Percentiles rank a stretch among this genome's conserved stretches.
These are phyloP conservation scores for Zygoascus sp. DNA, from an alignment of 1,139 yeast species.

Conservation along the genomic window DNA sequence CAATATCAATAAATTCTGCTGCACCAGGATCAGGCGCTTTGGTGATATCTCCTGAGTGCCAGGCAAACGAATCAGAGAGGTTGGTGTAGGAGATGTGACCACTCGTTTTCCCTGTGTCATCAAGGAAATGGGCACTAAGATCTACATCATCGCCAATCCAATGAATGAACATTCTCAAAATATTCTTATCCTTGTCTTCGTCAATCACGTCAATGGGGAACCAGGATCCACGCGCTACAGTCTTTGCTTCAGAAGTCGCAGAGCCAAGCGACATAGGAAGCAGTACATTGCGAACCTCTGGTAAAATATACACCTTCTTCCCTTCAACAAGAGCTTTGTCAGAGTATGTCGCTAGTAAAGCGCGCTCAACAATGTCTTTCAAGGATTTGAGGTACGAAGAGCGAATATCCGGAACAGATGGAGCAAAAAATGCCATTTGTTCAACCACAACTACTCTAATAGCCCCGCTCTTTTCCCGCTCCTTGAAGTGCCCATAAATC, in stretches of 20 bases:
- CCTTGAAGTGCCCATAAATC: slow-evolving; percentile 14
- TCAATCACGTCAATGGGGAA: slow-evolving; percentile 10
- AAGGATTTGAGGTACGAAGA: neutral
- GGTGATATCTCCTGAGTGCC: slow-evolving; percentile 14
- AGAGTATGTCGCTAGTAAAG: neutral
- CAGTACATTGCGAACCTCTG: slow-evolving; percentile 9
- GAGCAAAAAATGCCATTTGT: neutral
- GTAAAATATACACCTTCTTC: slow-evolving; percentile 9
- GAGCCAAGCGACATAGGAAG: slow-evolving; percentile 13
- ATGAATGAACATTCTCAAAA: slow-evolving; percentile 14
- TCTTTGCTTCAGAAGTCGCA: neutral
- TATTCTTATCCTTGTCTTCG: slow-evolving; percentile 10
- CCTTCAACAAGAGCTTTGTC: slow-evolving; percentile 1
- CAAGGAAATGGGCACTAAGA: slow-evolving; percentile 11
- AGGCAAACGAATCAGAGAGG: slow-evolving; percentile 2
- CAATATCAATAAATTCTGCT: slow-evolving; percentile 14
- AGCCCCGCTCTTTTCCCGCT: neutral
- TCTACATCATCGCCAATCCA: slow-evolving; percentile 15
- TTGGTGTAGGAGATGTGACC: slow-evolving; percentile 1
- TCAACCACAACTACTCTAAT: slow-evolving; percentile 8
- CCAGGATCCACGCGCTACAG: slow-evolving; percentile 14
- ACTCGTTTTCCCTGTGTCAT: neutral
- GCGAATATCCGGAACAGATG: slow-evolving; percentile 1
- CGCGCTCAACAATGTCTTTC: neutral
- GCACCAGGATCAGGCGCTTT: slow-evolving; percentile 17